Conservation (phyloP, 805 yeast species). For the Teunomyces panamensis region DNA sequence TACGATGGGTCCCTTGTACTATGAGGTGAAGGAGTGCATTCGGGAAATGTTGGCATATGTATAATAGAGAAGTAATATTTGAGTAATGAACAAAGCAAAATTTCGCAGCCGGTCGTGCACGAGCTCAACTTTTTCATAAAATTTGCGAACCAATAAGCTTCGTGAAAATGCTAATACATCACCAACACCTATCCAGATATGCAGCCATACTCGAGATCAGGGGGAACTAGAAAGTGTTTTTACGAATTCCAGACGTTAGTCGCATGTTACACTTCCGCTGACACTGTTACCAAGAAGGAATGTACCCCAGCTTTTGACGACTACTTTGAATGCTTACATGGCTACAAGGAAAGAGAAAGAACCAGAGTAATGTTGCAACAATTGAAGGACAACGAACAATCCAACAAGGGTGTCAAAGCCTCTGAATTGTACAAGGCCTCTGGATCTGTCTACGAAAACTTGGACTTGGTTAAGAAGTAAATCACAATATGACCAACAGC, state of each 20-base stretch:
- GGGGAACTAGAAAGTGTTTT: slow-evolving; percentile 48
- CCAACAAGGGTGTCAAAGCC: slow-evolving; percentile 39
- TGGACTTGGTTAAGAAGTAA: slow-evolving; percentile 33
- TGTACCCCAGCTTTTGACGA: slow-evolving; percentile 45
- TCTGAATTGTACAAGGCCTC: slow-evolving; percentile 42
- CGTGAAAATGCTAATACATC: slow-evolving; percentile 3
- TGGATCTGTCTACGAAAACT: slow-evolving; percentile 41
- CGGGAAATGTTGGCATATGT: slow-evolving; percentile 74
- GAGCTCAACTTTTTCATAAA: slow-evolving; percentile 1
- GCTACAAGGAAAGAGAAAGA: slow-evolving; percentile 45
- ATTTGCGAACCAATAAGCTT: slow-evolving; percentile 5
- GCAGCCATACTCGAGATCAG: slow-evolving; percentile 48
- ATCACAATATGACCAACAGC: not conserved
- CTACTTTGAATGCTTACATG: slow-evolving; percentile 47
- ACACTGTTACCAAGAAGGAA: slow-evolving; percentile 38
- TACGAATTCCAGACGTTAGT: slow-evolving; percentile 45
- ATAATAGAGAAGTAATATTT: slow-evolving; percentile 19
- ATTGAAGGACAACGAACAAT: slow-evolving; percentile 42
- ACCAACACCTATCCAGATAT: slow-evolving; percentile 15
- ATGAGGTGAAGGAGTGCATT: slow-evolving; percentile 70
- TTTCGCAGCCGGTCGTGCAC: slow-evolving; percentile 8
- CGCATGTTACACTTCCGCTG: slow-evolving; percentile 45
- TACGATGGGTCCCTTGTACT: slow-evolving; percentile 66
- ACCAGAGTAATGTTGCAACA: slow-evolving; percentile 44
- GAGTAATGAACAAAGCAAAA: not conserved